Base-by-base conservation (phyloP, 1,139 yeast genomes). In the Pichia sp. region DNA sequence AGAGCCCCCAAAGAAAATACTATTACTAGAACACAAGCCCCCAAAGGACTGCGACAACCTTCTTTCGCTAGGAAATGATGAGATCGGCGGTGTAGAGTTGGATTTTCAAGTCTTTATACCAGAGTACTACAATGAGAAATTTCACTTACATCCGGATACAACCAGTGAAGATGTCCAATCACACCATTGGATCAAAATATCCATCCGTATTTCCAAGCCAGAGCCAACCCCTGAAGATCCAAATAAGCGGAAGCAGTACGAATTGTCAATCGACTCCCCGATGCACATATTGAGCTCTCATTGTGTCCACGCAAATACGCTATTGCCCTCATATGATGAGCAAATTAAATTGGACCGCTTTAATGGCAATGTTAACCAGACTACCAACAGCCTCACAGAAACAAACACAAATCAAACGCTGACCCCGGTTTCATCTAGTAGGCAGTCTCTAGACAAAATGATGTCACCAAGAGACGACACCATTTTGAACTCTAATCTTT, bases 131-230 rank as follows among this genome's bases (percentile, higher is more conserved):
- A 78, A 77, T 56, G 79, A 78, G 55, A 73, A 78, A 64, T 71
- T 72, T 57, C 67, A 72, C 52, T 70, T 90, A 47, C 95, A 88
- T 64, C 95, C 97, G 1, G 93, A 92, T 69, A 88, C 97, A 0
- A 81, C 90, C 2, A 85, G 79, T 62, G 81, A 80, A 38, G 82
- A 83, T 62, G 88, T 93, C 60, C 89, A 89, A 69, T 78, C 92
- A 7, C 93, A 88, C 64, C 99, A 93, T 71, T 92, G 98, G 97
- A 82, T 93, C 63, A 93, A 92, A 70, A 80, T 93, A 13, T 85
- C 95, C 59, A 71, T 93, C 52, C 75, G 98, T 52, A 75, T 93
- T 32, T 87, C 96, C 13, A 81, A 80, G 61, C 68, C 75, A 8
- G 83, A 85, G 53, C 71, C 72, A 8, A 64, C 70, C 0, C 78